These are phyloP conservation scores for Umbelopsis sp. DNA, from an alignment of 371 early-diverging fungal genomes.

Conservation along the genomic window DNA sequence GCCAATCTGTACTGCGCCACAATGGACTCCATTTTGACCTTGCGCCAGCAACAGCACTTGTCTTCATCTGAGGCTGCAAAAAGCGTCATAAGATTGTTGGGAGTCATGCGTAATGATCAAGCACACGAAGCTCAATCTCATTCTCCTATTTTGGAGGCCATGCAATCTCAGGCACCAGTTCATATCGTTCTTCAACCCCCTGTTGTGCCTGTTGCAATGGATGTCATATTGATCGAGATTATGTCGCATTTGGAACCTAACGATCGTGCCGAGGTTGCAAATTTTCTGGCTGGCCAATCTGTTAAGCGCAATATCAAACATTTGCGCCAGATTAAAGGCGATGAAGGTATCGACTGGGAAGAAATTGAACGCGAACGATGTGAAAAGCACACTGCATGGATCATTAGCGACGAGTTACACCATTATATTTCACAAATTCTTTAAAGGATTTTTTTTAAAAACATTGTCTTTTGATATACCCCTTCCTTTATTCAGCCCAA, in stretches of 20 bases:
- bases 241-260: not conserved
- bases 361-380: conserved; percentile 11
- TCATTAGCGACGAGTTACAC: not conserved
- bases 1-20: conserved; percentile 20
- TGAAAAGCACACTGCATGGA: conserved; percentile 5
- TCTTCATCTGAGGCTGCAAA: conserved; percentile 20
- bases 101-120: conserved; percentile 21
- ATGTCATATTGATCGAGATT: conserved; percentile 7
- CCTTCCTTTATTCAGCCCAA: not conserved
- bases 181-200: not conserved
- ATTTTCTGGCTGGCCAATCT: not conserved
- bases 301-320: conserved; percentile 10
- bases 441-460: not conserved
- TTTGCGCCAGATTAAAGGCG: conserved; percentile 6
- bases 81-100: conserved; percentile 5
- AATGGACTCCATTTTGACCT: conserved; percentile 18
- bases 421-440: not conserved
- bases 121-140: conserved; percentile 19
- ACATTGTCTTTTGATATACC: not conserved
- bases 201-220: conserved; percentile 5
- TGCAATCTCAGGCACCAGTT: conserved; percentile 4
- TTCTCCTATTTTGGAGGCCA: conserved; percentile 1
- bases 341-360: conserved; percentile 2
- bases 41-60: conserved; percentile 10
- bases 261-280: not conserved